Conservation (phyloP, 2,329 filamentous ascomycete genomes). For the Fusarium sp. region DNA sequence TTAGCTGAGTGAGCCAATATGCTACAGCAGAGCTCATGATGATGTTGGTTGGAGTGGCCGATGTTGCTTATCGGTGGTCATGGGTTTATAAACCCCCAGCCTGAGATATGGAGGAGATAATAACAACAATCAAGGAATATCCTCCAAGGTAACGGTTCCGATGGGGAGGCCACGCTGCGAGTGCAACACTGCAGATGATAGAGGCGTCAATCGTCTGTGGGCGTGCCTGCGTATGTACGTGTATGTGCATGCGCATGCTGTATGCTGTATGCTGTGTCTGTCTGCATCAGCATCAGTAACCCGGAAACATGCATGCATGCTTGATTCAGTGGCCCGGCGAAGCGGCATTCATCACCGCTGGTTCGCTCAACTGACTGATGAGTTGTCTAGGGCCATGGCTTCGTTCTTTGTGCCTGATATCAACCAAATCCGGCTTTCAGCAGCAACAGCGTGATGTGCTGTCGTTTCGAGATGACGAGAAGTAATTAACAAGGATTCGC, state of each 20-base stretch:
- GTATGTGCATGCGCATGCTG: slow-evolving; percentile 1
- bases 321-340: slow-evolving; percentile 22
- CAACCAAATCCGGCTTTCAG: background rate
- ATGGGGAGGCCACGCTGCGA: slow-evolving; percentile 23
- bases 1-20: slow-evolving; percentile 32
- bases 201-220: slow-evolving; percentile 23
- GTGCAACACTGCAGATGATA: slow-evolving; percentile 37
- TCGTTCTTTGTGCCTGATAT: slow-evolving; percentile 31
- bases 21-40: slow-evolving; percentile 20
- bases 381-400: slow-evolving; percentile 30
- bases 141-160: slow-evolving; percentile 6
- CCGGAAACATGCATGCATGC: slow-evolving; percentile 32
- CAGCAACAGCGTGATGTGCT: slow-evolving; percentile 27
- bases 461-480: slow-evolving; percentile 22
- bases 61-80: slow-evolving; percentile 2
- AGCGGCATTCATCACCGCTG: slow-evolving; percentile 22
- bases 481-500: too few species aligned
- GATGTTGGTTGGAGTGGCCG: slow-evolving; percentile 18
- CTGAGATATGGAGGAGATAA: slow-evolving; percentile 17
- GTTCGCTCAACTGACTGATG: slow-evolving; percentile 26
- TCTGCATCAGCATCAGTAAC: slow-evolving; percentile 30
- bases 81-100: slow-evolving; percentile 3
- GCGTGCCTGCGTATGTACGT: slow-evolving; percentile 19
- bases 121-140: background rate
- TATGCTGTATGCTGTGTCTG: slow-evolving; percentile 24